These are phyloP conservation scores for Sonneratia caseolaris DNA, from an alignment of 345 rosid species.

Conservation along the genomic window DNA sequence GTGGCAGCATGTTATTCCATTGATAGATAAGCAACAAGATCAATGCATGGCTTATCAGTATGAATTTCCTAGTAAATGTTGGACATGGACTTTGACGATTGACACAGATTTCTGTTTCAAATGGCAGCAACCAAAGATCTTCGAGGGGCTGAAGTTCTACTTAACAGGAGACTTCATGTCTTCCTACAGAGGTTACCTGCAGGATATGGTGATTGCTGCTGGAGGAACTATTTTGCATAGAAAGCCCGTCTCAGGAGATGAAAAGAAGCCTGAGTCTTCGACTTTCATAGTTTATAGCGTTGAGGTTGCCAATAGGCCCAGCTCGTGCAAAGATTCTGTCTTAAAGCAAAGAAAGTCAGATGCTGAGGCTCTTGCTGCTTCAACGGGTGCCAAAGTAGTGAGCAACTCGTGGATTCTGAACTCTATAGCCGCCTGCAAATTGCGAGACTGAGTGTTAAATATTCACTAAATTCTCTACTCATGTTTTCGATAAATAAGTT, in stretches of 20 bases:
- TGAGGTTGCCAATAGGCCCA: conserved; percentile 39
- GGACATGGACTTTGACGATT: background rate
- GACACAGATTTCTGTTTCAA: background rate
- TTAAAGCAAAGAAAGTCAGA: conserved; percentile 35
- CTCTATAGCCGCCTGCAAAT: conserved; percentile 63
- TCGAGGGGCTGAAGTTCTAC: conserved; percentile 42
- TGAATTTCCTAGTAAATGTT: too few relatives aligned
- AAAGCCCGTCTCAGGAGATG: conserved; percentile 41
- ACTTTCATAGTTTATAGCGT: conserved; percentile 59
- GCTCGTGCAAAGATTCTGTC: conserved; percentile 28
- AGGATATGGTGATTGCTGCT: conserved; percentile 62
- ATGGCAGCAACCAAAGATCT: conserved; percentile 56
- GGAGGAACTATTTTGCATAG: conserved; percentile 68
- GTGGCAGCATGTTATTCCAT: too few relatives aligned
- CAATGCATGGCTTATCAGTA: too few relatives aligned
- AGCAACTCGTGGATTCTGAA: conserved; percentile 78
- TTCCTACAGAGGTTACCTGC: conserved; percentile 67
- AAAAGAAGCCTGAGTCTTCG: conserved; percentile 12
- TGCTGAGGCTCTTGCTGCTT: conserved; percentile 58
- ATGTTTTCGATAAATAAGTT: background rate
- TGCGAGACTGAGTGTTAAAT: conserved; percentile 15
- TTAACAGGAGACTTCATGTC: conserved; percentile 60
- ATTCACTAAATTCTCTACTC: background rate
- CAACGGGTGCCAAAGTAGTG: conserved; percentile 52
- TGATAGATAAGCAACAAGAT: too few relatives aligned